Percentiles rank a stretch among this genome's conserved stretches.
These are phyloP conservation scores for Populus simonii DNA, from an alignment of 345 rosid genomes.

Conservation along the genomic window DNA sequence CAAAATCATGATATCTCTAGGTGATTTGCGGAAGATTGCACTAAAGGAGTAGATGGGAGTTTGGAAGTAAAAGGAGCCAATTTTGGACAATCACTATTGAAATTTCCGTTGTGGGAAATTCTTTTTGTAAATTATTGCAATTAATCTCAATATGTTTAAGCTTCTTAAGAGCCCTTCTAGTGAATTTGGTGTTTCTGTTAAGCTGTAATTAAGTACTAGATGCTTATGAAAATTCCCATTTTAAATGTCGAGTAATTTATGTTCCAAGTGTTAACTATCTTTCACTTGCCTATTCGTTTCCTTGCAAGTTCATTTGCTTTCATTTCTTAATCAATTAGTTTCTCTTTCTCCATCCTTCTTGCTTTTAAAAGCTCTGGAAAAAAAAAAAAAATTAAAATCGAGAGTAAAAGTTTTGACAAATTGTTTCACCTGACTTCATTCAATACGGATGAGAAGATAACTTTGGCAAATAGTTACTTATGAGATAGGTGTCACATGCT, in stretches of 20 bases:
- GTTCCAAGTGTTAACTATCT: background rate
- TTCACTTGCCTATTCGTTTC: background rate
- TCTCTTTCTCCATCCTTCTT: background rate
- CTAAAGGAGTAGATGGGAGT: constrained; percentile 14
- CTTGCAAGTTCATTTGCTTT: background rate
- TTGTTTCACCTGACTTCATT: too few relatives aligned
- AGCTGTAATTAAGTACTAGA: constrained; percentile 35
- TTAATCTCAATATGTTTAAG: constrained; percentile 36
- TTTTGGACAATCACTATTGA: constrained; percentile 12
- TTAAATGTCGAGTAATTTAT: constrained; percentile 26
- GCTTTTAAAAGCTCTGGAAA: background rate
- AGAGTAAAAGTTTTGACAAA: too few relatives aligned
- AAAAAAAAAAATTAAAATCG: background rate
- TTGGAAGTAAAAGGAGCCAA: constrained; percentile 17
- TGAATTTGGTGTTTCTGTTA: constrained; percentile 15
- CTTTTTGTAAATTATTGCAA: constrained; percentile 44
- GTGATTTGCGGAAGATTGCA: constrained; percentile 16
- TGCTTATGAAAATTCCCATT: constrained; percentile 22
- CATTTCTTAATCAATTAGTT: background rate
- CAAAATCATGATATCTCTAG: constrained; percentile 48
- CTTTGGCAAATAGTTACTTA: too few relatives aligned
- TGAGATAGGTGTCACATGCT: too few relatives aligned
- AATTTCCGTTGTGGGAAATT: constrained; percentile 25
- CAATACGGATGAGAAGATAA: too few relatives aligned
- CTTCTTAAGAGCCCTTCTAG: constrained; percentile 21